Evolutionary conservation across 495 filamentous ascomycete species (phyloP).

Genomic region (Stereocaulon alpinum): DNA sequence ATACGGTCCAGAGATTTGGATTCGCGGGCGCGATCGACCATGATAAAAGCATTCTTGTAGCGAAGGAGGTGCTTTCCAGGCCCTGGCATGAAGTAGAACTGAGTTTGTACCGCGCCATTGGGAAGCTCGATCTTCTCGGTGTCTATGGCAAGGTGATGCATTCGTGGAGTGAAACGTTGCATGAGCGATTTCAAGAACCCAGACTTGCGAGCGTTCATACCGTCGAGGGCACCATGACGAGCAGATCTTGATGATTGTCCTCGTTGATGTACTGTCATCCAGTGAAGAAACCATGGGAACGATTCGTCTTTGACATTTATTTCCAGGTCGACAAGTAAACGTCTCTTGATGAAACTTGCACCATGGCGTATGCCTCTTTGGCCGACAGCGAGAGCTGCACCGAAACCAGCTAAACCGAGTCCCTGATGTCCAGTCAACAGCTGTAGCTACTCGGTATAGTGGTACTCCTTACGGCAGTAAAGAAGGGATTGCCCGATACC

Average conservation of each 20-base stretch:
- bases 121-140: constrained; percentile 49
- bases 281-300: constrained; percentile 87
- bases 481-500: constrained; percentile 56
- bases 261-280: constrained; percentile 77
- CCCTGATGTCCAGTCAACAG: constrained; percentile 34
- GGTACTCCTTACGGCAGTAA: constrained; percentile 48
- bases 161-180: constrained; percentile 49
- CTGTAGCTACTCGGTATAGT: neutral
- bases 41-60: constrained; percentile 74
- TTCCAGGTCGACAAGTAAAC: constrained; percentile 89
- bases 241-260: constrained; percentile 32
- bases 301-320: constrained; percentile 88
- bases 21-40: constrained; percentile 74
- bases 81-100: constrained; percentile 82
- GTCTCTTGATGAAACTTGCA: constrained; percentile 60
- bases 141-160: constrained; percentile 59
- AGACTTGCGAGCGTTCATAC: constrained; percentile 19
- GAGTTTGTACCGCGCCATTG: constrained; percentile 59
- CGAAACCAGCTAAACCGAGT: constrained; percentile 81
- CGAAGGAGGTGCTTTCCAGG: constrained; percentile 79
- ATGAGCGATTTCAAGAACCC: constrained; percentile 44
- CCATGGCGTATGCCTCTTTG: constrained; percentile 62
- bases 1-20: constrained; percentile 57
- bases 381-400: constrained; percentile 61
- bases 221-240: constrained; percentile 23